Conservation (phyloP, 2,329 filamentous ascomycete genomes). For the Colletotrichum spinosum region DNA sequence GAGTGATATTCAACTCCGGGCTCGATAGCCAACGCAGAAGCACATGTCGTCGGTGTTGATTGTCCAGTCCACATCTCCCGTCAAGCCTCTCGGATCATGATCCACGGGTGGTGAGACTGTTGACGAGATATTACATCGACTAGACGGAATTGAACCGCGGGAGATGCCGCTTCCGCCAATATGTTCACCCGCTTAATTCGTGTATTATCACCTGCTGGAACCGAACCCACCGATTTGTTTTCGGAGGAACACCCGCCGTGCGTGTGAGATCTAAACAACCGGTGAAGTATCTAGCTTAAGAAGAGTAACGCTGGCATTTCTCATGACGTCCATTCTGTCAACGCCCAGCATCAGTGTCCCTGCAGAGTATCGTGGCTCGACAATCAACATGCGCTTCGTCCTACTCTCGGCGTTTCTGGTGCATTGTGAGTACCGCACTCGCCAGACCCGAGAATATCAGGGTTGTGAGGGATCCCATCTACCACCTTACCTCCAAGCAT, state of each 20-base stretch:
- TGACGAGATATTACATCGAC: background rate
- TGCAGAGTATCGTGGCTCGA: background rate
- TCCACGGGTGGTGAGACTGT: background rate
- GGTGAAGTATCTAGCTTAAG: background rate
- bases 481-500: constrained; percentile 64
- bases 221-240: background rate
- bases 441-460: constrained; percentile 62
- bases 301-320: background rate
- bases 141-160: background rate
- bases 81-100: constrained; percentile 3
- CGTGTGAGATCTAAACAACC: background rate
- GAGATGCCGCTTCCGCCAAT: background rate
- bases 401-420: constrained; percentile 17
- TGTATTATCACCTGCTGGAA: background rate
- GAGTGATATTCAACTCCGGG: no score
- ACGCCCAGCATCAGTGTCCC: background rate
- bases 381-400: constrained; percentile 32
- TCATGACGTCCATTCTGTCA: no score
- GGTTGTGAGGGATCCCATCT: constrained; percentile 61
- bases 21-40: no score
- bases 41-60: background rate
- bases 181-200: constrained; percentile 21
- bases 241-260: constrained; percentile 12
- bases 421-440: constrained; percentile 34
- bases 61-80: background rate